A percentile compares a stretch with the other conserved stretches of the same genome.
Evolutionary conservation across 805 yeast genomes (phyloP).

Genomic region (Metschnikowia gelsemii): DNA sequence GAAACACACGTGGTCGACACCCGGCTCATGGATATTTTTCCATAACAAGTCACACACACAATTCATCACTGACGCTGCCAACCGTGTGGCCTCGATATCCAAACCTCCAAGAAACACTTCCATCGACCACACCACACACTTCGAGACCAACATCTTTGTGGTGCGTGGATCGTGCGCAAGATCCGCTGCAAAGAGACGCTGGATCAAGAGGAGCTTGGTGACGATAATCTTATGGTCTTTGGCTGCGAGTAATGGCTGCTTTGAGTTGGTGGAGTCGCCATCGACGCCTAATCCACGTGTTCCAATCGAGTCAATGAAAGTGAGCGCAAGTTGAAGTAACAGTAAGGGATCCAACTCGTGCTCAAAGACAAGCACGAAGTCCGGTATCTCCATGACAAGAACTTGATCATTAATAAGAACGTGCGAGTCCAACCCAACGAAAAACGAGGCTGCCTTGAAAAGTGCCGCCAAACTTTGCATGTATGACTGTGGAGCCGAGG

Average conservation of each 20-base stretch:
- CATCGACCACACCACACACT: conserved; percentile 55
- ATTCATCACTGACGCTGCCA: conserved; percentile 59
- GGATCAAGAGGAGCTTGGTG: conserved; percentile 59
- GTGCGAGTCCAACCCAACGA: conserved; percentile 48
- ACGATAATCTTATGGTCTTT: conserved; percentile 57
- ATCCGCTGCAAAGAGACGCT: conserved; percentile 49
- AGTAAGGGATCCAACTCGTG: conserved; percentile 37
- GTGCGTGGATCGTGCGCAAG: conserved; percentile 30
- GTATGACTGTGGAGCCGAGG: conserved; percentile 22
- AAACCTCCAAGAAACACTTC: conserved; percentile 52
- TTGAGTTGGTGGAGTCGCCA: conserved; percentile 26
- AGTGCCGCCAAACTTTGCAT: conserved; percentile 31
- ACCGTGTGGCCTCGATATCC: conserved; percentile 60
- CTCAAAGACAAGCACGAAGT: conserved; percentile 50
- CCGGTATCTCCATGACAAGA: conserved; percentile 58
- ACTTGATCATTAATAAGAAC: conserved; percentile 60
- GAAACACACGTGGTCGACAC: conserved; percentile 40
- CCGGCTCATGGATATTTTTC: conserved; percentile 29
- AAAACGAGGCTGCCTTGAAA: conserved; percentile 42
- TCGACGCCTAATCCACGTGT: conserved; percentile 53
- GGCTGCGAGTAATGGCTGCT: conserved; percentile 29
- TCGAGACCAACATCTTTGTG: conserved; percentile 37
- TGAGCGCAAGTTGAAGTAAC: conserved; percentile 42
- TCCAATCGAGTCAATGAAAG: conserved; percentile 54
- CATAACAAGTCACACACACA: conserved; percentile 45